Evolutionary conservation across 1,284 basidiomycete species (phyloP).

Genomic region (Trametes sp.): DNA sequence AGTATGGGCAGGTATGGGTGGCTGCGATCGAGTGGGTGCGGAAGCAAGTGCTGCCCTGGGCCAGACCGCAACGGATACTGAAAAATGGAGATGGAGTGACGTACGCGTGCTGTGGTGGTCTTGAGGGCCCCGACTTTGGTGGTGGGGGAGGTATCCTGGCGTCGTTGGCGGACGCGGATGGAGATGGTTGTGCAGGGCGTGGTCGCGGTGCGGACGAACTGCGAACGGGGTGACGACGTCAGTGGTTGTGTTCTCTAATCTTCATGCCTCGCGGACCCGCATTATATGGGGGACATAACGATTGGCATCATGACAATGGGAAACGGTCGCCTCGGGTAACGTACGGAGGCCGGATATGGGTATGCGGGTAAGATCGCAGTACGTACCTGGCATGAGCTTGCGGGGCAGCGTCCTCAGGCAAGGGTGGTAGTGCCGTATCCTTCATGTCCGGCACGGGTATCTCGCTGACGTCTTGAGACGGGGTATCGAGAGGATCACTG

Average conservation of each 20-base stretch:
- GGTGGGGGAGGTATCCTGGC: slow-evolving; percentile 1
- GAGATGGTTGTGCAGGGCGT: not conserved
- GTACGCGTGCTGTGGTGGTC: slow-evolving; percentile 2
- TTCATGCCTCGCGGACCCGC: not conserved
- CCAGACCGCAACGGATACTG: not conserved
- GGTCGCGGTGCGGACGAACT: slow-evolving; percentile 4
- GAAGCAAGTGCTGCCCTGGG: slow-evolving; percentile 4
- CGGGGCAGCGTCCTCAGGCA: slow-evolving; percentile 9
- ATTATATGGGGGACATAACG: not conserved
- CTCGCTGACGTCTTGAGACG: not conserved
- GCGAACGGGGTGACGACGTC: not conserved
- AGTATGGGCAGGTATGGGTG: slow-evolving; percentile 11
- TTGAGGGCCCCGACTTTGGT: slow-evolving; percentile 11
- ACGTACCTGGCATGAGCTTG: slow-evolving; percentile 7
- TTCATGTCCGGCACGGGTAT: slow-evolving; percentile 22
- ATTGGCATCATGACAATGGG: slow-evolving; percentile 7
- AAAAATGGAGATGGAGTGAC: slow-evolving; percentile 9
- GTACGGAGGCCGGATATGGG: not conserved
- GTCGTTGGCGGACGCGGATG: not conserved
- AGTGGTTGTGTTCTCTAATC: not conserved
- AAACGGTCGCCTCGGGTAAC: not conserved
- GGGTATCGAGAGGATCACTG: slow-evolving; percentile 6
- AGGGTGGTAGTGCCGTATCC: slow-evolving; percentile 21
- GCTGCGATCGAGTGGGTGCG: slow-evolving; percentile 5
- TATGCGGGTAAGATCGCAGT: not conserved